phyloP scores from a whole-genome alignment of 1,139 yeast species.

The Sugiyamaella xylanicola region DNA sequence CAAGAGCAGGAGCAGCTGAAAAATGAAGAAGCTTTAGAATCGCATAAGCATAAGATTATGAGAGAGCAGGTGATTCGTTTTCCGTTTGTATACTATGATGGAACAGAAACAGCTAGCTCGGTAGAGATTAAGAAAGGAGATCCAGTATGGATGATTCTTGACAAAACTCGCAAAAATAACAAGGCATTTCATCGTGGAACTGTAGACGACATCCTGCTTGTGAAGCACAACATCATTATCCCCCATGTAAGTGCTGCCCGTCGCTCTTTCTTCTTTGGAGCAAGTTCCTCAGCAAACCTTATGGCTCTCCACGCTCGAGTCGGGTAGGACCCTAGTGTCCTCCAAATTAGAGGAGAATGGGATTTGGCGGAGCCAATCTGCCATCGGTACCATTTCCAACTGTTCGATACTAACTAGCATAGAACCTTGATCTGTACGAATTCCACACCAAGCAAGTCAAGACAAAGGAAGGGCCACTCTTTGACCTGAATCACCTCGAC shows the following conservation, averaged over 20 bases:
- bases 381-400: too few species aligned
- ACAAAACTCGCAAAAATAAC: conserved; percentile 30
- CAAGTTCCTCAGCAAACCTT: not conserved
- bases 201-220: conserved; percentile 36
- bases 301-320: too few species aligned
- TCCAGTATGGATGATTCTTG: conserved; percentile 34
- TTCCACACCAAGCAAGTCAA: conserved; percentile 28
- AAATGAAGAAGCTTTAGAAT: conserved; percentile 17
- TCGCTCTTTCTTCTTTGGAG: not conserved
- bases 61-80: conserved; percentile 23
- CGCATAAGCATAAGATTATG: conserved; percentile 14
- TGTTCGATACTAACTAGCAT: conserved; percentile 3
- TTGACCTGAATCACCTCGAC: conserved; percentile 28
- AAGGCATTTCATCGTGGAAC: conserved; percentile 34
- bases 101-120: conserved; percentile 25
- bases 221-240: conserved; percentile 34
- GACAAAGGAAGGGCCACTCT: conserved; percentile 31
- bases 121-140: conserved; percentile 35
- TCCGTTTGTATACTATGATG: conserved; percentile 33
- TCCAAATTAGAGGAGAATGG: too few species aligned
- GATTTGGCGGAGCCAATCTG: too few species aligned
- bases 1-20: conserved; percentile 23
- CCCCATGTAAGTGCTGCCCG: conserved; percentile 28
- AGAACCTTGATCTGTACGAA: conserved; percentile 32
- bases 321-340: too few species aligned